Conservation (phyloP, 805 yeast genomes). For the Candida rishiriensis region DNA sequence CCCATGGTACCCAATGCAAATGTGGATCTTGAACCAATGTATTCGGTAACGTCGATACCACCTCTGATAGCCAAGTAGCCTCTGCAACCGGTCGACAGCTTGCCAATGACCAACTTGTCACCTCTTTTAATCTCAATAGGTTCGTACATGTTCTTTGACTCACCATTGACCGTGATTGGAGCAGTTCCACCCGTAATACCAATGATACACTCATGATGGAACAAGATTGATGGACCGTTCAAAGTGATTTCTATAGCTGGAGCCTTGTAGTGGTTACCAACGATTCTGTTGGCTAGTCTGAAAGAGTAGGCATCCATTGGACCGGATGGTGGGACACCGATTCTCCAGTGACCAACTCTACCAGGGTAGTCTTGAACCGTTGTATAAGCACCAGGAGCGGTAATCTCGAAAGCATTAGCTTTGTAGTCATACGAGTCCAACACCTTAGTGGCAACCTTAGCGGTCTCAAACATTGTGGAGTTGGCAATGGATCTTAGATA, state of each 20-base stretch:
- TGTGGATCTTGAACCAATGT: conserved; percentile 93
- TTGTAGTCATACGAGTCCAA: conserved; percentile 75
- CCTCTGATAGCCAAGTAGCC: conserved; percentile 86
- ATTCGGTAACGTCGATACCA: conserved; percentile 91
- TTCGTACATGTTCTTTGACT: conserved; percentile 55
- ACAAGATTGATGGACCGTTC: conserved; percentile 78
- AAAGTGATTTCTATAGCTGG: conserved; percentile 91
- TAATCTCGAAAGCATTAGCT: conserved; percentile 81
- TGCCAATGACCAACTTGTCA: conserved; percentile 76
- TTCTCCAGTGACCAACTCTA: conserved; percentile 78
- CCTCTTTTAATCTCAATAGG: conserved; percentile 73
- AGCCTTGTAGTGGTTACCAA: conserved; percentile 76
- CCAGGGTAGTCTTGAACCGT: conserved; percentile 96
- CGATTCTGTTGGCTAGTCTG: conserved; percentile 83
- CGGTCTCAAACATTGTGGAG: conserved; percentile 78
- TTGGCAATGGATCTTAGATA: conserved; percentile 82
- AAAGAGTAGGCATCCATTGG: conserved; percentile 95
- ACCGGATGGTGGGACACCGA: conserved; percentile 98
- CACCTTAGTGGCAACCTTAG: conserved; percentile 81
- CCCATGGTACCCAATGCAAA: conserved; percentile 93
- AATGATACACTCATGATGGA: conserved; percentile 75
- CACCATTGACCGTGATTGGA: conserved; percentile 62
- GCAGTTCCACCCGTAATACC: conserved; percentile 86
- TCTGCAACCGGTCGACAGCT: conserved; percentile 78
- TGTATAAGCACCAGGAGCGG: conserved; percentile 90